Evolutionary conservation across 805 yeast genomes (phyloP), one percentile per base, ranked within the genome.

Genomic region (Myxozyma kluyveri): DNA sequence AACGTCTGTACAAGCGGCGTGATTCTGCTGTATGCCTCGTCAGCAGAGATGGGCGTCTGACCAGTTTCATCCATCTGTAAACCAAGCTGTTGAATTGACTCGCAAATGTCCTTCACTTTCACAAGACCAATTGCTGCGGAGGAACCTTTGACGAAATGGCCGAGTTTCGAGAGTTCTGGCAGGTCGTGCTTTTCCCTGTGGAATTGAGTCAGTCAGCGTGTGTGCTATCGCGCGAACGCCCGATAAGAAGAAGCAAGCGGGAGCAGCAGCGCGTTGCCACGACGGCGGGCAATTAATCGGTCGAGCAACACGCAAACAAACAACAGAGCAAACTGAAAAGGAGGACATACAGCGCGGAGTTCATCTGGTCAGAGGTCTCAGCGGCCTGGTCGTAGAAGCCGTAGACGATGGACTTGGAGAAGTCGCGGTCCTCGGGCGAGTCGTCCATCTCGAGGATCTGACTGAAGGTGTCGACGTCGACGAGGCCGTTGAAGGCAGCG

Each of bases 381-480:
- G 76, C 75, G 4, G 95, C 96, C 70, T 93, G 99, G 51, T 88
- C 96, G 52, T 85, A 87, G 68, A 87, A 91, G 29, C 95, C 89
- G 54, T 79, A 79, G 49, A 91, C 84, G 51, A 93, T 74, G 33
- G 85, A 77, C 62, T 81, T 75, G 31, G 91, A 83, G 73, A 93
- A 93, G 5, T 88, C 96, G 53, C 90, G 93, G 49, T 69, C 72
- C 22, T 55, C 60, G 14, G 60, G 68, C 65, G 86, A 96, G 63
- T 91, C 98, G 69, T 93, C 99, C 97, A 93, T 90, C 47, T 87
- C 83, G 45, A 90, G 78, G 52, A 93, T 76, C 72, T 93, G 98
- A 50, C 83, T 81, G 66, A 93, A 84, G 26, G 89, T 91, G 39
- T 79, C 73, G 96, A 96, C 88, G 67, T 89, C 90, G 55, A 93